Evolutionary conservation across 2,329 filamentous ascomycete genomes (phyloP).

Genomic region (Pyricularia sp.): DNA sequence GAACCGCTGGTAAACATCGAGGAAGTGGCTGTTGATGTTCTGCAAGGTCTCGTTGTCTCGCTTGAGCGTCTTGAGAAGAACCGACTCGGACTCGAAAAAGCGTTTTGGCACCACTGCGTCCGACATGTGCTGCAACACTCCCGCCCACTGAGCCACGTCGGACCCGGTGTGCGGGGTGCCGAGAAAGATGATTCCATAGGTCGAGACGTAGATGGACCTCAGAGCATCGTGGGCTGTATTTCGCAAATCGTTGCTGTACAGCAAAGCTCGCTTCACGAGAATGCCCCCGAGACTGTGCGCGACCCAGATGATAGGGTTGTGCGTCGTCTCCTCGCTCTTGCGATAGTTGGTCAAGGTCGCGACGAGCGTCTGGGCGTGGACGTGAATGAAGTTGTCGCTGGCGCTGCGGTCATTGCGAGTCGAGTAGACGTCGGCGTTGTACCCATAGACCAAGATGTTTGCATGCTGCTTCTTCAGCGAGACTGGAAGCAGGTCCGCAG

Average conservation of each 20-base stretch:
- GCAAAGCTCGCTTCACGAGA: slow-evolving; percentile 55
- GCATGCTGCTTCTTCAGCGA: slow-evolving; percentile 44
- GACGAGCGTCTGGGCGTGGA: slow-evolving; percentile 59
- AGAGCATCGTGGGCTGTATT: slow-evolving; percentile 48
- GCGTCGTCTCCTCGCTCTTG: slow-evolving; percentile 39
- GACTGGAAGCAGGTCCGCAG: slow-evolving; percentile 49
- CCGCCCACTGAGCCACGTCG: slow-evolving; percentile 54
- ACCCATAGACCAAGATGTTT: slow-evolving; percentile 59
- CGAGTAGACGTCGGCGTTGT: slow-evolving; percentile 53
- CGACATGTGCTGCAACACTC: slow-evolving; percentile 54
- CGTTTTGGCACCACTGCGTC: slow-evolving; percentile 50
- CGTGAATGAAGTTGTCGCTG: slow-evolving; percentile 53
- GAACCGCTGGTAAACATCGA: slow-evolving; percentile 57
- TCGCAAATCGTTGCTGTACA: slow-evolving; percentile 51
- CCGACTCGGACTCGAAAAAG: slow-evolving; percentile 52
- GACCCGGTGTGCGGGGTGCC: slow-evolving; percentile 65
- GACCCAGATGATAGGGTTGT: slow-evolving; percentile 62
- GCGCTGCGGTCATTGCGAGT: slow-evolving; percentile 35
- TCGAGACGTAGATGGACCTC: slow-evolving; percentile 59
- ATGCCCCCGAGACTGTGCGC: slow-evolving; percentile 64
- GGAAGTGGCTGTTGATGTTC: slow-evolving; percentile 61
- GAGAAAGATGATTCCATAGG: slow-evolving; percentile 63
- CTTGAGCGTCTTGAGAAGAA: slow-evolving; percentile 58
- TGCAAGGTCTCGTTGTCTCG: slow-evolving; percentile 61
- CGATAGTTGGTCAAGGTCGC: slow-evolving; percentile 50